Base-by-base conservation (phyloP, 257 asterid species). In the Plantago ovata region DNA sequence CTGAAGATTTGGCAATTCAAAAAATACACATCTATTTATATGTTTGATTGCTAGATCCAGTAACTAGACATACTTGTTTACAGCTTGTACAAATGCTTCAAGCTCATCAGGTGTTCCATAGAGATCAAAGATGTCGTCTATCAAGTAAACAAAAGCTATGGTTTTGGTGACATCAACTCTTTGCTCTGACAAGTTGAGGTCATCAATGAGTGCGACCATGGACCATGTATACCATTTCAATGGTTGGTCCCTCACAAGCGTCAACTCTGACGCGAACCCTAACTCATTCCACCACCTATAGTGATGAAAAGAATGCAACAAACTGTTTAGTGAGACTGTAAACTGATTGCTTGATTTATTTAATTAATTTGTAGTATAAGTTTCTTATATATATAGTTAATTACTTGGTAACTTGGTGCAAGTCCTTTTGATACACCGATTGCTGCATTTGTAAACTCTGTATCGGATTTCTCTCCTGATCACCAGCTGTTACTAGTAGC, bases 221-320 rank as follows among this genome's bases (percentile, higher is more conserved):
- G 82, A 72, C 67, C 76, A 72, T 12, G 70, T 55, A 20, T 72
- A 77, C 82, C 82, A 77, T 58, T 69, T 72, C 22, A 66, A 0
- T 3, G 82, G 72, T 23, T 76, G 67, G 38, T 62, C 65, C 63
- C 79, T 72, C 8, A 54, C 74, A 5, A 65, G 67, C 67, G 70
- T 68, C 33, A 77, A 63, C 1, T 77, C 84, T 44, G 40, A 22
- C 0, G 46, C 41, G 14, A 79, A 53, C 3, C 79, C 77, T 20
- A 81, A 61, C 19, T 54, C 66, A 1, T 20, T 60, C 94, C 86
- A 77, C 86, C 89, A 81, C 62, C 88, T 84, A 51, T 10, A 51
- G 16, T 7, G 10, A 23, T n/a, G 13, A 6, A 28, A 28, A 6
- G 48, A 22, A n/a, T n/a, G 33, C 43, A 1, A 13, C 6, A 3